phyloP scores from a whole-genome alignment of 225 moss, liverwort and hornwort species.

The Lunularia cruciata region DNA sequence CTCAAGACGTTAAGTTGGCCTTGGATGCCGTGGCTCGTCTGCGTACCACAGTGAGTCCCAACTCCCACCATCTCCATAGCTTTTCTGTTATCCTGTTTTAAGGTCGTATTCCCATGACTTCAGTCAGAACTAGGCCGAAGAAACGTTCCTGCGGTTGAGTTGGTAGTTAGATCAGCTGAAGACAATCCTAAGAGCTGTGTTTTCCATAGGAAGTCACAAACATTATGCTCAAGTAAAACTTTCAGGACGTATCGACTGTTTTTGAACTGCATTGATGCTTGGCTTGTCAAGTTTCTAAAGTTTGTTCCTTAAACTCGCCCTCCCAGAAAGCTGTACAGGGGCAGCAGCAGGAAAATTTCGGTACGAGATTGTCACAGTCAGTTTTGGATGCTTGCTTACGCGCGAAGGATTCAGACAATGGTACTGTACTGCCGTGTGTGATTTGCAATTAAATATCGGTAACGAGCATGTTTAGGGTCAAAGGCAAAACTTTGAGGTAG shows the following conservation, averaged over 20 bases:
- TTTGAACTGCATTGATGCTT: too few relatives aligned
- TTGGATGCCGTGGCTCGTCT: constrained; percentile 63
- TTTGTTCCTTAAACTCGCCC: not conserved
- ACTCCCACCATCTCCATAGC: not conserved
- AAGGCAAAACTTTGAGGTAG: not conserved
- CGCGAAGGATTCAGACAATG: constrained; percentile 54
- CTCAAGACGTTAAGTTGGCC: constrained; percentile 68
- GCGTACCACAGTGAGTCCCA: constrained; percentile 49
- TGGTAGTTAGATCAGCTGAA: too few relatives aligned
- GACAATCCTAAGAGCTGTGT: too few relatives aligned
- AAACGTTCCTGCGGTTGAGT: too few relatives aligned
- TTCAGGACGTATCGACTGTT: too few relatives aligned
- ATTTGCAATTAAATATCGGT: too few relatives aligned
- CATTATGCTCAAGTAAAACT: too few relatives aligned
- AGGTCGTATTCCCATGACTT: too few relatives aligned
- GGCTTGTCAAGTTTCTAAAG: not conserved
- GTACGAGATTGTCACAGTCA: constrained; percentile 51
- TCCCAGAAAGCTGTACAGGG: constrained; percentile 84
- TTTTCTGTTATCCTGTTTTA: too few relatives aligned
- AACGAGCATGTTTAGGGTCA: too few relatives aligned
- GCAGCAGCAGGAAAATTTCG: constrained; percentile 71
- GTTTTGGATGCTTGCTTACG: constrained; percentile 81
- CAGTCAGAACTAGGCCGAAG: too few relatives aligned
- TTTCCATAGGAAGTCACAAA: too few relatives aligned
- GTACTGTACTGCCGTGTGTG: constrained; percentile 12